phyloP scores from a whole-genome alignment of 2,329 filamentous ascomycete genomes.

The Botrytis fabae region DNA sequence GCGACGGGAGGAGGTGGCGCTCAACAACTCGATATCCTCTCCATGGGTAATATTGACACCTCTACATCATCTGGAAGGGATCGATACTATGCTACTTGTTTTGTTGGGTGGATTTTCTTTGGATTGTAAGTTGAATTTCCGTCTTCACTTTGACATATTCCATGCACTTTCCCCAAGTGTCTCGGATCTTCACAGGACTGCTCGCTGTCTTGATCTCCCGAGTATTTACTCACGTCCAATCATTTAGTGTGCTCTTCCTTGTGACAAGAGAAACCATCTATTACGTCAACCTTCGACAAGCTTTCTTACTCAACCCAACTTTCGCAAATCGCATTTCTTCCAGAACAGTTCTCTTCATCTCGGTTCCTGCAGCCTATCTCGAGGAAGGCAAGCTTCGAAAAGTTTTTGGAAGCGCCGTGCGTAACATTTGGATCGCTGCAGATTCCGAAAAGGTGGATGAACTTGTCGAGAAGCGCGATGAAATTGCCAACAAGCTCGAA shows the following conservation, averaged over 20 bases:
- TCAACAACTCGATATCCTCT: conserved; percentile 71
- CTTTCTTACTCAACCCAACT: conserved; percentile 81
- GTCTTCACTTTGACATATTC: not conserved
- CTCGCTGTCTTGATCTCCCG: too few relatives aligned
- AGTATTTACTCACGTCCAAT: not conserved
- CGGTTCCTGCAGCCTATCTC: conserved; percentile 77
- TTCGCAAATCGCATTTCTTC: conserved; percentile 87
- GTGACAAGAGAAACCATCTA: conserved; percentile 86
- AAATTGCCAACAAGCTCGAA: conserved; percentile 79
- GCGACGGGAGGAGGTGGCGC: conserved; percentile 70
- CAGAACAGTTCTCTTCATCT: conserved; percentile 84
- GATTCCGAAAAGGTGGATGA: conserved; percentile 77
- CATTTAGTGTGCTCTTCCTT: conserved; percentile 69
- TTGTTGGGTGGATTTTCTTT: conserved; percentile 76
- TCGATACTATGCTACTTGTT: conserved; percentile 75
- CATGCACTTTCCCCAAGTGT: not conserved
- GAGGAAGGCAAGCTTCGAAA: conserved; percentile 73
- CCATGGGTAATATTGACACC: conserved; percentile 72
- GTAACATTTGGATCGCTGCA: conserved; percentile 79
- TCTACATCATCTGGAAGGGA: conserved; percentile 53
- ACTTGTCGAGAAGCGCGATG: conserved; percentile 77
- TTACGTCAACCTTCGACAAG: conserved; percentile 90
- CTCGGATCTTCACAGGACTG: not conserved
- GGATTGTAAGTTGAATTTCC: conserved; percentile 53
- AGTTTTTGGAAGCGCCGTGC: conserved; percentile 80